Evolutionary conservation across 2,329 filamentous ascomycete genomes (phyloP), one percentile per base, ranked within the genome.

Genomic region (Periglandula ipomoeae): DNA sequence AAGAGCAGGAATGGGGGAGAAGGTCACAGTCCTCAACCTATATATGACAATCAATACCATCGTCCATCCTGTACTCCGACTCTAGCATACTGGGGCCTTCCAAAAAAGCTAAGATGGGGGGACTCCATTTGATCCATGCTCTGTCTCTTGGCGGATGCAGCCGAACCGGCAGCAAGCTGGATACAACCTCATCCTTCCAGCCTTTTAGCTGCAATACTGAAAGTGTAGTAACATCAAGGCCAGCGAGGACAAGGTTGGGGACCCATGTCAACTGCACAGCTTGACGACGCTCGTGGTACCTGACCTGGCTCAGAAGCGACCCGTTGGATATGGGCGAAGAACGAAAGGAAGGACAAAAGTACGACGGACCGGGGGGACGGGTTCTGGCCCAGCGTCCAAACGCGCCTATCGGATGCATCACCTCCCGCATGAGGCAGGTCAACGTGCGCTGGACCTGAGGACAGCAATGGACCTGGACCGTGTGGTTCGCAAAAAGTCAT

Each of bases 91-190:
- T 24, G 37, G 35, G 37, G 24, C 22, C 17, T 30, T 40, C 15
- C 8, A 15, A n/a, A 5, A 24, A 10, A 30, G 23, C 30, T 38
- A 4, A 17, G 32, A 19, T 23, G 3, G 22, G 2, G 44, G 27
- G 38, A 23, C 20, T 17, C 27, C 17, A 26, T 24, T 26, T 17
- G 26, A 44, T 30, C 8, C 46, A 44, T 30, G 8, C 20, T 37
- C 15, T 26, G 40, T 24, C 17, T 48, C 46, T 39, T 48, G 46
- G 46, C 46, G 39, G 40, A 48, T 48, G 23, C 39, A 48, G 32
- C 40, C 46, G 46, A 48, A 20, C 20, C 38, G 23, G 22, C 32
- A n/a, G 32, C 32, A 22, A 17, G 38, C 26, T 27, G 19, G 11
- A 27, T 32, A 30, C 40, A 44, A 38, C 22, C 23, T 39, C 32